Evolutionary conservation across 1,284 basidiomycete genomes (phyloP), one percentile per base, ranked within the genome.

Genomic region (Lentinula novae-zelandiae): DNA sequence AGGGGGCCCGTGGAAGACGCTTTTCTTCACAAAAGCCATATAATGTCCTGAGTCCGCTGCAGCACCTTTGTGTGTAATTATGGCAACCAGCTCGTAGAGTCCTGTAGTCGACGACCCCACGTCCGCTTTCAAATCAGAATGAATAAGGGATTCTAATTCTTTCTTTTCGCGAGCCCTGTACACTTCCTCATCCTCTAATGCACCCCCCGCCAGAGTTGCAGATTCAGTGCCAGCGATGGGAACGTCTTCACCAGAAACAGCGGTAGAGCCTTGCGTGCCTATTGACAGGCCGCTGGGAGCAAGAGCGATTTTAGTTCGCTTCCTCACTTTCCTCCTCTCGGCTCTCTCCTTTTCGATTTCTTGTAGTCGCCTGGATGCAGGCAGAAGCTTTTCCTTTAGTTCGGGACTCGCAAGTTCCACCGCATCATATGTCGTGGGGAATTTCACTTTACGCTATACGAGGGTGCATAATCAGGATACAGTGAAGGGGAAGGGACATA

Each of bases 11-110:
- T 84, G 81, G 74, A 90, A 84, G 10, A 82, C 83, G 64, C 78
- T 83, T 78, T 87, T 90, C 78, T 90, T 92, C 53, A 89, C 92
- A 78, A 92, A 97, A 0, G 87, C 92, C 42, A 96, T 95, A 72
- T 96, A 97, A 74, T 97, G 95, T 1, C 95, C 96, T 0, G 92
- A 87, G 70, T 98, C 95, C 0, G 96, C 95, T 0, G 90, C 91
- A 0, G 95, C 87, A 15, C 97, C 97, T 72, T 99, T 99, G 82
- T 98, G 96, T 31, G 95, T 97, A 13, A 99, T 89, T 69, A 99
- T 92, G 1, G 89, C 93, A 60, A 92, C 86, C 40, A 96, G 83
- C 61, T 96, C 93, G 72, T 95, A 96, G 67, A 95, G 68, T 10
- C 89, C 93, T 13, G 83, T 89, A 33, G 81, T 73, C 70, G 89